Evolutionary conservation across 306 rosid genomes (phyloP).

Genomic region (Trichosanthes truncata): DNA sequence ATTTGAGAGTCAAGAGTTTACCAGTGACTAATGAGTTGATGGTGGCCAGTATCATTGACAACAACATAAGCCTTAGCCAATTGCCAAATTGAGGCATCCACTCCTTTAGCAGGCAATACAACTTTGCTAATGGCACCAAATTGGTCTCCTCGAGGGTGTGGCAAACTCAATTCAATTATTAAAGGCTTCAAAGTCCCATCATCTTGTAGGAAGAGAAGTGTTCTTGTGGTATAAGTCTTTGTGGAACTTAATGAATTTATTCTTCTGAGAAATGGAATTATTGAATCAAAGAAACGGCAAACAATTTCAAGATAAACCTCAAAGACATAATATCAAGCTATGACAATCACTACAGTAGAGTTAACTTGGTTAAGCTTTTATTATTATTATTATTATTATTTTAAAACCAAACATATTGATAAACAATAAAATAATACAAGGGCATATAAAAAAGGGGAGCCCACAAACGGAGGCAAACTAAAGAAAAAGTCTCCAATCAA

Average conservation of each 20-base stretch:
- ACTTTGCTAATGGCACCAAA: slow-evolving; percentile 44
- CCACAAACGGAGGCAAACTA: too few species aligned
- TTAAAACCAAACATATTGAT: too few species aligned
- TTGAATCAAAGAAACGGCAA: too few species aligned
- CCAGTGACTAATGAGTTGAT: slow-evolving; percentile 24
- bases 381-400: too few species aligned
- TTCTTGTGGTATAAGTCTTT: slow-evolving; percentile 23
- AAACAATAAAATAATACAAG: too few species aligned
- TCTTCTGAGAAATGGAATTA: slow-evolving; percentile 45
- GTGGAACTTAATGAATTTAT: too few species aligned
- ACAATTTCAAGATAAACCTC: too few species aligned
- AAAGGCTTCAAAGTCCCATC: slow-evolving; percentile 34
- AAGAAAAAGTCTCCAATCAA: too few species aligned
- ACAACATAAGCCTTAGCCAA: not conserved
- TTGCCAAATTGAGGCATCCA: slow-evolving; percentile 46
- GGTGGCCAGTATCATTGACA: slow-evolving; percentile 33
- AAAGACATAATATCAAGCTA: too few species aligned
- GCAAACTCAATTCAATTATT: not conserved
- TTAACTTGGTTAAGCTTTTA: too few species aligned
- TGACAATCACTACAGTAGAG: too few species aligned
- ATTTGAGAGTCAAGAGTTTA: slow-evolving; percentile 20
- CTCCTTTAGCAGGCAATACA: slow-evolving; percentile 36
- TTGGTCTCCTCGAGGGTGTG: not conserved
- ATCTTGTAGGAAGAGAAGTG: slow-evolving; percentile 41
- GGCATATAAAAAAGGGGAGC: too few species aligned